phyloP scores from a whole-genome alignment of 192 early-diverging fungal genomes.

The Linnemannia hyalina region DNA sequence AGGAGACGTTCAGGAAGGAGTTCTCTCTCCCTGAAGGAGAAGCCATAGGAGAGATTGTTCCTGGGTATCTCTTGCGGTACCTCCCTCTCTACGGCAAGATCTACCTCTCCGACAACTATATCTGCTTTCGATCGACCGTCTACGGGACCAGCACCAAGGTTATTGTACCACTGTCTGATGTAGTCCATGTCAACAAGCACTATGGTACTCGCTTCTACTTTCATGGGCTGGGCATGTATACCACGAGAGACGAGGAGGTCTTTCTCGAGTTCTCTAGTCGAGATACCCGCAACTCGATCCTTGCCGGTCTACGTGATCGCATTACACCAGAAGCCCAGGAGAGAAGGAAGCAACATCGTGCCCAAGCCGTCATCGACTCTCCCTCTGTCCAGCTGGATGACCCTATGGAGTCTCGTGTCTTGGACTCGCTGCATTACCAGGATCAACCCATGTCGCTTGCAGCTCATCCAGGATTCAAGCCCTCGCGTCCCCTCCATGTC shows the following conservation, averaged over 20 bases:
- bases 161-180: constrained; percentile 68
- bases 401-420: constrained; percentile 20
- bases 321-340: constrained; percentile 27
- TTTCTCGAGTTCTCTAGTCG: constrained; percentile 66
- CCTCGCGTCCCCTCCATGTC: constrained; percentile 64
- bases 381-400: constrained; percentile 31
- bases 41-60: constrained; percentile 56
- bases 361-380: constrained; percentile 22
- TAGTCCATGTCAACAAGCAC: constrained; percentile 60
- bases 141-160: constrained; percentile 65
- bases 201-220: constrained; percentile 57
- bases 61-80: constrained; percentile 60
- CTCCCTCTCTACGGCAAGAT: constrained; percentile 70
- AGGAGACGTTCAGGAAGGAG: constrained; percentile 58
- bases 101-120: constrained; percentile 69
- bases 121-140: constrained; percentile 70
- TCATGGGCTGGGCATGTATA: constrained; percentile 61
- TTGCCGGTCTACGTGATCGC: constrained; percentile 15
- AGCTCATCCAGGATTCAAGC: constrained; percentile 36
- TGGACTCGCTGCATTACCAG: constrained; percentile 21
- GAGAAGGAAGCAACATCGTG: constrained; percentile 2
- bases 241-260: constrained; percentile 65
- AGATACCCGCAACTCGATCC: constrained; percentile 21
- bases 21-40: constrained; percentile 70
- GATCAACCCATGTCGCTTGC: constrained; percentile 16